Evolutionary conservation across 2,329 filamentous ascomycete genomes (phyloP).

Genomic region (Plenodomus tracheiphilus): DNA sequence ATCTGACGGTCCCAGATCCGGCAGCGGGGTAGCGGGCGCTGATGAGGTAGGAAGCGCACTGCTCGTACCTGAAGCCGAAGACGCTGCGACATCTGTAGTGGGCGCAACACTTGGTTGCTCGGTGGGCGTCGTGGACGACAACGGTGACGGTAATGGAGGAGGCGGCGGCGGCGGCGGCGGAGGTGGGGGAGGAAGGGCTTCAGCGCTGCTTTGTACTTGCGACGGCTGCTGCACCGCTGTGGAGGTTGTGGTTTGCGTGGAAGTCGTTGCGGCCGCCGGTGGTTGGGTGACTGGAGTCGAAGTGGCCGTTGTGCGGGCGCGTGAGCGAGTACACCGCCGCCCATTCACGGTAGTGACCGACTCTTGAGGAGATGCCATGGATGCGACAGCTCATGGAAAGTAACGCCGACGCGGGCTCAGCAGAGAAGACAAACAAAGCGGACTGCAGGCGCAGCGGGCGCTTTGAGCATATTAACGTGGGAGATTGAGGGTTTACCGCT

Average conservation of each 20-base stretch:
- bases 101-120: conserved; percentile 21
- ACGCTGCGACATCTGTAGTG: conserved; percentile 26
- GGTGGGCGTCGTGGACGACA: conserved; percentile 18
- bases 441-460: conserved; percentile 36
- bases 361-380: conserved; percentile 45
- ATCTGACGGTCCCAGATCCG: conserved; percentile 22
- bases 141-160: conserved; percentile 14
- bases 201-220: conserved; percentile 20
- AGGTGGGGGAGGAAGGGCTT: conserved; percentile 16
- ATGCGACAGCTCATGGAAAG: conserved; percentile 38
- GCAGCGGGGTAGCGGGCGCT: conserved; percentile 22
- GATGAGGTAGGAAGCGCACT: conserved; percentile 32
- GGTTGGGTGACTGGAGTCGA: conserved; percentile 21
- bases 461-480: conserved; percentile 43
- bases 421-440: conserved; percentile 33
- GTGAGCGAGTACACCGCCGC: conserved; percentile 45
- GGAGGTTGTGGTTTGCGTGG: conserved; percentile 24
- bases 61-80: conserved; percentile 41
- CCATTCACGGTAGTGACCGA: conserved; percentile 44
- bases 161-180: conserved; percentile 17
- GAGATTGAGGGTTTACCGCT: conserved; percentile 30
- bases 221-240: conserved; percentile 23
- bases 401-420: conserved; percentile 33
- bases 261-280: conserved; percentile 19
- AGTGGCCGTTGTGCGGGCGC: conserved; percentile 35